Evolutionary conservation across 2,329 filamentous ascomycete species (phyloP).

Genomic region (Phyllosticta citrichinensis): DNA sequence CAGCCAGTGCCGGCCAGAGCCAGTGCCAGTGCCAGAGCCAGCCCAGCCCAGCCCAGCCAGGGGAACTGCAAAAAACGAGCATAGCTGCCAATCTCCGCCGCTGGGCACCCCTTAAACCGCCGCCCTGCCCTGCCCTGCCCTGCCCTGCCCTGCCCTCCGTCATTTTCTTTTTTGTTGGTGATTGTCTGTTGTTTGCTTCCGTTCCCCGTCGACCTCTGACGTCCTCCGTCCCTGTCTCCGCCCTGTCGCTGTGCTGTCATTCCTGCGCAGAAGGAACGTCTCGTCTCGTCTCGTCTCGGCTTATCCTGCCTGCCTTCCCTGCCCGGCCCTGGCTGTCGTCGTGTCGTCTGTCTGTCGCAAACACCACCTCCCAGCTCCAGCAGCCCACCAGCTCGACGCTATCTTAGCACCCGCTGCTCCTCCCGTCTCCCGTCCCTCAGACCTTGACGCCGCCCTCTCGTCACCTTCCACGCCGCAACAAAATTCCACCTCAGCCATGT

Average conservation of each 20-base stretch:
- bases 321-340: too few species aligned
- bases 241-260: neutral
- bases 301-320: too few species aligned
- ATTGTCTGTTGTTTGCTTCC: too few species aligned
- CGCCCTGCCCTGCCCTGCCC: too few species aligned
- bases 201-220: too few species aligned
- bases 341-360: neutral
- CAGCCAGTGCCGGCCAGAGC: too few species aligned
- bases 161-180: neutral
- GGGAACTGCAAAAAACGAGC: neutral
- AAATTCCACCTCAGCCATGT: conserved; percentile 32
- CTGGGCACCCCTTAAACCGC: conserved; percentile 8
- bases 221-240: neutral
- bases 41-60: too few species aligned
- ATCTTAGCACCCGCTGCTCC: neutral
- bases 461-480: neutral
- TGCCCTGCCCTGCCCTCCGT: too few species aligned
- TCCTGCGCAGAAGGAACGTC: neutral
- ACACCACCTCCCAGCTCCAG: neutral
- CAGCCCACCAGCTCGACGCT: neutral
- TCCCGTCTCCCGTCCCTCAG: neutral
- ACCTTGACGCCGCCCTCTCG: neutral
- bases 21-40: too few species aligned
- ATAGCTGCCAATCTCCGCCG: neutral
- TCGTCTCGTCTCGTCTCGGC: neutral